Evolutionary conservation across 2,329 filamentous ascomycete species (phyloP), one percentile per base, ranked within the genome.

Genomic region (Tolypocladium pustulatum): DNA sequence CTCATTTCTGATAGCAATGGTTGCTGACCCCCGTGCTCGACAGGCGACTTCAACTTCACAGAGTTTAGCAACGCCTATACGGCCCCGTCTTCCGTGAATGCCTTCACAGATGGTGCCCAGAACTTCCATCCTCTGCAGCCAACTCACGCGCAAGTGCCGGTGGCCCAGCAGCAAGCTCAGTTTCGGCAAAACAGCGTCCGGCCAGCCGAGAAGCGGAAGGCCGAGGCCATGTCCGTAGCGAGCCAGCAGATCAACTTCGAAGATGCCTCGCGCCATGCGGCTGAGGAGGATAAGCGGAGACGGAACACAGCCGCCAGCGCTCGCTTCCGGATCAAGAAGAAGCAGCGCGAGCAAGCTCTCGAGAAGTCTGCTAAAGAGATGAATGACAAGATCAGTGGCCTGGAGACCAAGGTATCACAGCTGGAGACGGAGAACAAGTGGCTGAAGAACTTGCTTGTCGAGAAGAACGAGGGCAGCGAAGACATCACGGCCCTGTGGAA

Each of bases 321-420:
- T 22, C 88, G 91, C 55, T 96, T 96, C 81, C 88, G 91, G 60
- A 85, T 94, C 71, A 96, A 96, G 85, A 96, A 96, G 87, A 96
- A 96, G 84, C 90, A 94, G 76, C 87, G 91, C 56, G 91, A 96
- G 77, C 89, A 92, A 73, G 88, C 89, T 10, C 84, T 95, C 57
- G 90, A 93, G 73, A 85, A 85, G 68, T 87, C 85, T 4, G 87
- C 90, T 66, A 91, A 91, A 73, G 91, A 95, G 65, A 89, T 93
- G 75, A 84, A 84, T 34, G 89, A 94, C 53, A 91, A 91, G 75
- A 88, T 92, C 56, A 78, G 83, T 22, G 78, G 79, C 22, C 80
- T 96, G 8, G 89, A 95, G 74, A 81, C 81, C 66, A 84, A 85
- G 60, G 87, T 94, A 58, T 81, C 82, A 59, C 86, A 91, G 67